These are phyloP conservation scores for Phaeosphaeriaceae sp. DNA, from an alignment of 2,329 filamentous ascomycete species.

Conservation along the genomic window DNA sequence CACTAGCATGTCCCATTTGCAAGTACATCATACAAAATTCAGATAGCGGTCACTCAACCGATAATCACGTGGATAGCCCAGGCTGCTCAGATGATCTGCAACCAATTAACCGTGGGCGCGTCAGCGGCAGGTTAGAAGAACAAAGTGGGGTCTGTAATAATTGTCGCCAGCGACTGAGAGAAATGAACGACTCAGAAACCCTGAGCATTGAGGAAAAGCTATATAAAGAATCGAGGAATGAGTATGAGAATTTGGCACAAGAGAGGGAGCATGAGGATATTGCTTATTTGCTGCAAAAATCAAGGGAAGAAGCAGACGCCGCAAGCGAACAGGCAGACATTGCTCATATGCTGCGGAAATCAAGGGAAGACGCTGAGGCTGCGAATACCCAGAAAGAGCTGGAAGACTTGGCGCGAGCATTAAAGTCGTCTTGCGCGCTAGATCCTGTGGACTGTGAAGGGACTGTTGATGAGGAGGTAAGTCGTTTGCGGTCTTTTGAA, in stretches of 20 bases:
- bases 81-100: conserved; percentile 21
- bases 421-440: conserved; percentile 6
- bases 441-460: background rate
- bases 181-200: conserved; percentile 14
- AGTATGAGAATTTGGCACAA: conserved; percentile 16
- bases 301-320: conserved; percentile 8
- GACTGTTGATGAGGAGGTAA: conserved; percentile 9
- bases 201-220: conserved; percentile 15
- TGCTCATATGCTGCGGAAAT: conserved; percentile 12
- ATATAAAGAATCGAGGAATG: background rate
- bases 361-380: conserved; percentile 12
- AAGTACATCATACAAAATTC: conserved; percentile 24
- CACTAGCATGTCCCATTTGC: conserved; percentile 22
- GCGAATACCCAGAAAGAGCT: conserved; percentile 5
- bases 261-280: conserved; percentile 9
- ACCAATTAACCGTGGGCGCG: conserved; percentile 16
- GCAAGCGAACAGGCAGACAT: conserved; percentile 13
- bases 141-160: conserved; percentile 23
- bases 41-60: conserved; percentile 26
- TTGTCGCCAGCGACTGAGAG: conserved; percentile 14
- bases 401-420: conserved; percentile 12
- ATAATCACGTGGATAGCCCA: conserved; percentile 25
- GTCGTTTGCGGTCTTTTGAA: background rate
- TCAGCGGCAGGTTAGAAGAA: conserved; percentile 14
- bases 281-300: background rate